phyloP scores from a whole-genome alignment of 148 eudicot species.

The Rhododendron kiyosumense region DNA sequence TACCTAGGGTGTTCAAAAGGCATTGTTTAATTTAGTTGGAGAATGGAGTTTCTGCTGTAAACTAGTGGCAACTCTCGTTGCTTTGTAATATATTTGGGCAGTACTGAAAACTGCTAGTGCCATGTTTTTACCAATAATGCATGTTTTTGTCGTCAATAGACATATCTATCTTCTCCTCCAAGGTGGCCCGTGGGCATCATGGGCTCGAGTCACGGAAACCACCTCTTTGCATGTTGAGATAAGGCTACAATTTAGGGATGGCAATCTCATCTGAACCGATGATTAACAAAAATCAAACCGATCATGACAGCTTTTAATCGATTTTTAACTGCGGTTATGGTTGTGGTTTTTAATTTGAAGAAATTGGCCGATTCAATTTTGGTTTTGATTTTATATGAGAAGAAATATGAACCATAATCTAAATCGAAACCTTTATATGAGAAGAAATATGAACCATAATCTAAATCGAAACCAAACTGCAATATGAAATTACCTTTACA shows the following conservation, averaged over 20 bases:
- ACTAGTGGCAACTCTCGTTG: slow-evolving; percentile 4
- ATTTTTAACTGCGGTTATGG: not conserved
- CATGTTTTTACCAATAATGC: not conserved
- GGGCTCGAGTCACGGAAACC: not conserved
- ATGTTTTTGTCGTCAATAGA: not conserved
- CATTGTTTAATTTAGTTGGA: slow-evolving; percentile 1
- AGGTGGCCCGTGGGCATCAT: not conserved
- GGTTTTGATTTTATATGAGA: too few species aligned
- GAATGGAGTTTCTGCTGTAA: slow-evolving; percentile 2
- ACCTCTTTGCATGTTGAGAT: not conserved
- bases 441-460: too few species aligned
- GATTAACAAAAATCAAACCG: too few species aligned
- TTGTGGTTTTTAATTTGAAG: too few species aligned
- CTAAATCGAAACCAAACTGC: too few species aligned
- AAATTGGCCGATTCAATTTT: too few species aligned
- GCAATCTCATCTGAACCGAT: not conserved
- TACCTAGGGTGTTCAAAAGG: not conserved
- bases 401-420: too few species aligned
- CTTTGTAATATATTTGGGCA: not conserved
- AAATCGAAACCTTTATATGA: too few species aligned
- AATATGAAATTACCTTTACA: too few species aligned
- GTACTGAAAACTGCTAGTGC: not conserved
- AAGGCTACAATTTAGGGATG: not conserved
- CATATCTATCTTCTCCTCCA: not conserved
- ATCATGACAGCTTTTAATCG: not conserved